Base-by-base conservation (phyloP, 2,329 filamentous ascomycete species). In the Cercospora zeina region DNA sequence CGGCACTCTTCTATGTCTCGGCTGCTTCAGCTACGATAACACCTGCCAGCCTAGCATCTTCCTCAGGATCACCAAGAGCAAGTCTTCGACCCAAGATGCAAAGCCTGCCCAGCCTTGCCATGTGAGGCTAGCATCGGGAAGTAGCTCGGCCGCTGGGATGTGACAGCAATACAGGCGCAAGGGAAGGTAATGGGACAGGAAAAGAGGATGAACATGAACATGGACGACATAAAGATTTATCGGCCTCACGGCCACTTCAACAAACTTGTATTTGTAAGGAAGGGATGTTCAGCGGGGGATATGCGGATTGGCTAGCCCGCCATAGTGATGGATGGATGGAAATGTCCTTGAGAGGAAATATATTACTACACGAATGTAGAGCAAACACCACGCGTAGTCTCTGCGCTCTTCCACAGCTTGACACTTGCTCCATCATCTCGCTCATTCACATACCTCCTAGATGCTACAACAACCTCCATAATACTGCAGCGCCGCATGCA, bases 21-120 rank as follows among this genome's bases (percentile, higher is more conserved):
- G 62, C 33, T 63, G 62, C 55, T 63, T 63, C 21, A 60, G 57
- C 37, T 63, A 63, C 14, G 62, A 63, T 30, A 57, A 57, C 31
- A 39, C 16, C 4, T 34, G 39, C 39, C 53, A 33, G 13, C 36
- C 51, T 7, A 49, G 31, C 42, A 58, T 58, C 6, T 58, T 37
- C 45, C 51, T 50, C n/a, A 39, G 50, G 4, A 54, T 53, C n/a
- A 47, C 36, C 14, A 37, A n/a, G n/a, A 54, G 53, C 42, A 56
- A 50, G 31, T 33, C 49, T 11, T 30, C 59, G 16, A 21, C 21
- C 14, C 39, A 39, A 13, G 31, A 47, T 4, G 10, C 33, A 39
- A 54, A 60, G 10, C 3, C 47, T 6, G 19, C 33, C 8, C 49
- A 54, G 14, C 24, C 11, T 3, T 42, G 58, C 36, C 21, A 47